Base-by-base conservation (phyloP, 805 yeast genomes). In the Wickerhamomyces bovis region DNA sequence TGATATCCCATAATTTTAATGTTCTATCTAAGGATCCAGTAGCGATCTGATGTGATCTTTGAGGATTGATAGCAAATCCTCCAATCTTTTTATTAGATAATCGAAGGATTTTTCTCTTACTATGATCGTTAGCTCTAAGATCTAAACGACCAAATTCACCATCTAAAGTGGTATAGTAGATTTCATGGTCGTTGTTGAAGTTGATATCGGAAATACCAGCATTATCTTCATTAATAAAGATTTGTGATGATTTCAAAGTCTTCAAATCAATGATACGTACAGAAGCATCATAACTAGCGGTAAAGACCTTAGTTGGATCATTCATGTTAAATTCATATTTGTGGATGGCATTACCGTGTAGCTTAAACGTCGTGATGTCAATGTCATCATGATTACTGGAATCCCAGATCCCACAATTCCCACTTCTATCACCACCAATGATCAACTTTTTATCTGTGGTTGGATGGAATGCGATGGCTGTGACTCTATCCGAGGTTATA, bases 41-140 rank as follows among this genome's bases (percentile, higher is more conserved):
- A 0, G 92, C 95, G 1, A 89, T 72, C 52, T 85, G 85, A 53
- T 81, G 63, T 1, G 75, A 66, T 30, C 73, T 70, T 16, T 68
- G 63, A 1, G 98, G 98, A 56, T 89, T 89, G 16, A 88, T 76
- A 1, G 83, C 61, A 64, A 94, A 88, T 1, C 95, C 89, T 0
- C 98, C 98, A 46, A 94, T 90, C 61, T 94, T 94, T 61, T 92
- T 90, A 58, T 87, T 95, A 47, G 90, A 88, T 15, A 90, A 63
- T 52, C 95, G 71, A 39, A 55, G 44, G 3, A 55, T 48, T 12
- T 60, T 53, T 18, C 54, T 50, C 28, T 56, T 55, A 3, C 65
- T 53, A 48, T 68, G 70, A 42, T 72, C 71, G 28, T 57, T 56
- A 16, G 71, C 64, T 52, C 99, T 70, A 12, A 80, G 45, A 62